Evolutionary conservation across 371 early-diverging fungal species (phyloP).

Genomic region (Zopfochytrium polystomum): DNA sequence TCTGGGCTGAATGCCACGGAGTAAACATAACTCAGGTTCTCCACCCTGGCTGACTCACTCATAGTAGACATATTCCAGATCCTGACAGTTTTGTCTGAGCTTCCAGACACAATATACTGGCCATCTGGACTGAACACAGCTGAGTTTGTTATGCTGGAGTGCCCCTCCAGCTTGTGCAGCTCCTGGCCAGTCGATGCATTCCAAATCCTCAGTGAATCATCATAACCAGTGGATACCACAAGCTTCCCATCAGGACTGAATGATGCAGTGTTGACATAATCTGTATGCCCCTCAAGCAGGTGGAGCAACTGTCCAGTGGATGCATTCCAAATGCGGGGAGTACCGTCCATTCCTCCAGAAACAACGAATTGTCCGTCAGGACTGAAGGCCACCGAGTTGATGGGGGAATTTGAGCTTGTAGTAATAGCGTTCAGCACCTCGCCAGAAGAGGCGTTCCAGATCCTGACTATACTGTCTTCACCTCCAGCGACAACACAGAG

Average conservation of each 20-base stretch:
- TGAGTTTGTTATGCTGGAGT: slow-evolving; percentile 30
- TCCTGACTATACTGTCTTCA: slow-evolving; percentile 12
- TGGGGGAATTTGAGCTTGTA: slow-evolving; percentile 43
- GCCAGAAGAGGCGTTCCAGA: slow-evolving; percentile 28
- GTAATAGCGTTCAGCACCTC: slow-evolving; percentile 51
- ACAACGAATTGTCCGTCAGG: slow-evolving; percentile 83
- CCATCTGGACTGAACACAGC: background rate
- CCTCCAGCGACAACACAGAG: slow-evolving; percentile 10
- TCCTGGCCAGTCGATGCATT: slow-evolving; percentile 54
- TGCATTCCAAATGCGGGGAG: slow-evolving; percentile 12
- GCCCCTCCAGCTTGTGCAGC: slow-evolving; percentile 76
- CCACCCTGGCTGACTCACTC: background rate
- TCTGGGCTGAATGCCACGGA: too few relatives aligned
- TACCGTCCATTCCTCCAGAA: slow-evolving; percentile 81
- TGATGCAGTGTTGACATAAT: slow-evolving; percentile 64
- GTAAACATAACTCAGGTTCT: too few relatives aligned
- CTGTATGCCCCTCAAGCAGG: slow-evolving; percentile 9
- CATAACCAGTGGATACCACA: slow-evolving; percentile 87
- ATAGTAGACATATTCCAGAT: background rate
- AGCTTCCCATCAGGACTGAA: slow-evolving; percentile 84
- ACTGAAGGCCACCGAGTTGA: slow-evolving; percentile 45
- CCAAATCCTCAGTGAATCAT: slow-evolving; percentile 47
- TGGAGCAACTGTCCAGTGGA: slow-evolving; percentile 6
- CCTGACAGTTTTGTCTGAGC: background rate
- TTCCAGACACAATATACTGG: background rate